A percentile compares a stretch with the other conserved stretches of the same genome.
These are phyloP conservation scores for Globisporangium heterothallicum DNA, from an alignment of 352 stramenopile genomes.

Conservation along the genomic window DNA sequence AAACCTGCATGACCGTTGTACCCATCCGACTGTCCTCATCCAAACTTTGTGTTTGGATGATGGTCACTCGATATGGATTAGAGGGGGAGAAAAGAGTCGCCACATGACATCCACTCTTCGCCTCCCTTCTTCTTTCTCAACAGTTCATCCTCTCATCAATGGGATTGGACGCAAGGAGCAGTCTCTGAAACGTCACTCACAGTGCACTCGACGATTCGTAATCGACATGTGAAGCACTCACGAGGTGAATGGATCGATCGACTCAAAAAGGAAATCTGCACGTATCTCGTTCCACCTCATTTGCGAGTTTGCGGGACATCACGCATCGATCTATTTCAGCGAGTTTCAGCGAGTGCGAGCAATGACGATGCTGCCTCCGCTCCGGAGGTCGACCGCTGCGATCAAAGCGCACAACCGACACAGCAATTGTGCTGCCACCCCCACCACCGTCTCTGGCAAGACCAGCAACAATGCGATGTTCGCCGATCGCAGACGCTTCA, in stretches of 20 bases:
- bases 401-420: background rate
- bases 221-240: no score
- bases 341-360: no score
- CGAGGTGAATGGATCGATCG: no score
- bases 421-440: background rate
- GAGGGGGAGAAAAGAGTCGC: background rate
- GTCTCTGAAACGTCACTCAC: background rate
- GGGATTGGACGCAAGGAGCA: background rate
- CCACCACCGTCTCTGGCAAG: background rate
- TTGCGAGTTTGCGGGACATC: no score
- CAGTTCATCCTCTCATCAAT: background rate
- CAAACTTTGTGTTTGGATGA: background rate
- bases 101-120: background rate
- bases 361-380: background rate
- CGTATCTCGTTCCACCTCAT: no score
- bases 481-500: no score
- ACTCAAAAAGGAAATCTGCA: no score
- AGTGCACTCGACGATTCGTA: no score
- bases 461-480: background rate
- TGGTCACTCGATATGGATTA: background rate
- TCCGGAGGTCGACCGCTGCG: background rate
- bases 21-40: no score
- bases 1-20: no score
- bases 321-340: no score
- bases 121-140: no score